Evolutionary conservation across 73 alveolate species (phyloP), one percentile per base, ranked within the genome.

Genomic region (Blepharisma stoltei): DNA sequence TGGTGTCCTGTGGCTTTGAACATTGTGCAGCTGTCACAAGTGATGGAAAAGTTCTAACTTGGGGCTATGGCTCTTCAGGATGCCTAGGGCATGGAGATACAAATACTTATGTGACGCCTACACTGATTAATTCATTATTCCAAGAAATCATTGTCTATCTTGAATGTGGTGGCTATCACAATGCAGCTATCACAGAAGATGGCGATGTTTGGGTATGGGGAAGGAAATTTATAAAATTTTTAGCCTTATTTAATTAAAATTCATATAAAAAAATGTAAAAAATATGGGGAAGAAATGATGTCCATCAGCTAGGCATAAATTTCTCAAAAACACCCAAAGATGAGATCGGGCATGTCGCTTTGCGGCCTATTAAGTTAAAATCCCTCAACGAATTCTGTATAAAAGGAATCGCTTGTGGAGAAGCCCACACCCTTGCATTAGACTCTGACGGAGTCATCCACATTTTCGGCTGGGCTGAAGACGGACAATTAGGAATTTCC

Each of bases 41-140:
- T 2, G 25, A n/a, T 23, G 92, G 95, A 11, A 54, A 81, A 67
- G 84, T 84, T 0, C 84, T 85, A 0, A 66, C 90, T 20, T 88
- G 95, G 92, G 95, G 95, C 41, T 88, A 78, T 80, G 95, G 95
- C 5, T 92, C 87, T 5, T 68, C 88, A 6, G 95, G 95, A 3
- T 78, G 91, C 32, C 70, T 88, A 1, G 95, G 95, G 2, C 95
- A 88, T 78, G 86, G 85, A 8, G 70, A 78, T 55, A 69, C 82
- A 66, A 52, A 50, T 20, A 38, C 87, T 0, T 84, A 76, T 54
- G 55, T 76, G 9, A 7, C 76, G 45, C 94, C 94, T 5, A 48
- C 69, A 21, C 54, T 87, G 6, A 66, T 90, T 67, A 83, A 66
- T 80, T 38, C 55, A 6, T 43, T 55, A 45, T 21, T 69, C 21